These are phyloP conservation scores for Solanum bulbocastanum DNA, from an alignment of 257 asterid genomes.

Conservation along the genomic window DNA sequence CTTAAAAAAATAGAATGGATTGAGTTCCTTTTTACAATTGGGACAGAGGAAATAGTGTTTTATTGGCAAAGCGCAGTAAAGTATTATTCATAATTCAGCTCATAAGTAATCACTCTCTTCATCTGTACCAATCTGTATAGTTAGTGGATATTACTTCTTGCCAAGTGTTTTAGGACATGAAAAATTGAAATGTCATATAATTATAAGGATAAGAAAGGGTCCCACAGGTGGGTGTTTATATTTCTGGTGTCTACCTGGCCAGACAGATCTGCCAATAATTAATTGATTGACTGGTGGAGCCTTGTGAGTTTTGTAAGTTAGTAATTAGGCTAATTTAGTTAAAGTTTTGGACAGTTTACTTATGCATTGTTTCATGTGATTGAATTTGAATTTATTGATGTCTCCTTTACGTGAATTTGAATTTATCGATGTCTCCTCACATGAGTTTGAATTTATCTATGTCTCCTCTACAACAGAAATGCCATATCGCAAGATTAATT, in stretches of 20 bases:
- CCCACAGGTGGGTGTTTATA: background rate
- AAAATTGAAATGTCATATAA: background rate
- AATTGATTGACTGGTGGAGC: background rate
- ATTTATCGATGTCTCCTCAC: background rate
- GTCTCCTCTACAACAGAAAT: background rate
- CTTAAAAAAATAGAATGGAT: background rate
- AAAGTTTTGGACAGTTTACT: background rate
- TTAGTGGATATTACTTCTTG: background rate
- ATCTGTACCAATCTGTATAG: background rate
- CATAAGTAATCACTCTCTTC: background rate
- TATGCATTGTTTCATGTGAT: background rate
- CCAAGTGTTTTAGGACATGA: background rate
- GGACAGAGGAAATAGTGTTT: background rate
- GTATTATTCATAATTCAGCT: background rate
- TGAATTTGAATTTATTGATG: background rate
- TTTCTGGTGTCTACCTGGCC: background rate
- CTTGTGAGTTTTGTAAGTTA: background rate
- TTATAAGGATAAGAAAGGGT: background rate
- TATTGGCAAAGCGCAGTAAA: background rate
- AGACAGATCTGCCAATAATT: background rate
- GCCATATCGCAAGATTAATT: background rate
- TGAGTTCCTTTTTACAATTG: background rate
- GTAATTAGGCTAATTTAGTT: background rate
- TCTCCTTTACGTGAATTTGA: background rate
- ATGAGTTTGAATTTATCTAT: background rate